Evolutionary conservation across 108 stramenopile species (phyloP), one percentile per base, ranked within the genome.

Genomic region (Fragilaria radians): DNA sequence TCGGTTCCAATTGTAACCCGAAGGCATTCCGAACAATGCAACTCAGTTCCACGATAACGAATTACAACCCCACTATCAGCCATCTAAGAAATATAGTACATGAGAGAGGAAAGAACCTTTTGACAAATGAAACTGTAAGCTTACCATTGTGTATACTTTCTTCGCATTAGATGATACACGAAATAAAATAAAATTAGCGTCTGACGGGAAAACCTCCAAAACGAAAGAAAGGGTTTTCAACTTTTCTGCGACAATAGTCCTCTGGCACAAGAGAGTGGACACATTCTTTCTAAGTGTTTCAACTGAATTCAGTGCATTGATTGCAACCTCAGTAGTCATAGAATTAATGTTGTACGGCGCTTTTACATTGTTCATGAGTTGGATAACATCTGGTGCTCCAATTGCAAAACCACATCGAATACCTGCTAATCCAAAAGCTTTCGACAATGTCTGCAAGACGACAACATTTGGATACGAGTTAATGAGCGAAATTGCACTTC

Each of bases 381-480:
- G 90, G 67, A 97, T 92, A 14, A 97, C 78, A 56, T 83, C 82
- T 4, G 83, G 76, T 32, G 78, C 56, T n/a, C 85, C 94, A 51
- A 95, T 77, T 36, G 89, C 89, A 71, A 97, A 92, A 51, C 96
- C 96, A 47, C 89, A 93, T 52, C 96, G 91, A 61, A 97, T 95
- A 4, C 92, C 96, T 17, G 96, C 96, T 63, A 97, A 68, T 32
- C 96, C 96, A 73, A 97, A 97, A 11, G 96, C 96, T 73, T 97
- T 97, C 52, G 86, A 89, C 17, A 97, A 64, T 32, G 96, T 97
- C 69, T 97, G 96, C 54, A 97, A 64, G 1, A 97, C 95, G 0
- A 95, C 91, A 34, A 95, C 61, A 54, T 91, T 91, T 64, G 82
- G 73, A 36, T 84, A 85, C 57, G 74, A 63, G 47, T 70, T 31